Base-by-base conservation (phyloP, 768 basidiomycete species). In the Agrocybe praecox region DNA sequence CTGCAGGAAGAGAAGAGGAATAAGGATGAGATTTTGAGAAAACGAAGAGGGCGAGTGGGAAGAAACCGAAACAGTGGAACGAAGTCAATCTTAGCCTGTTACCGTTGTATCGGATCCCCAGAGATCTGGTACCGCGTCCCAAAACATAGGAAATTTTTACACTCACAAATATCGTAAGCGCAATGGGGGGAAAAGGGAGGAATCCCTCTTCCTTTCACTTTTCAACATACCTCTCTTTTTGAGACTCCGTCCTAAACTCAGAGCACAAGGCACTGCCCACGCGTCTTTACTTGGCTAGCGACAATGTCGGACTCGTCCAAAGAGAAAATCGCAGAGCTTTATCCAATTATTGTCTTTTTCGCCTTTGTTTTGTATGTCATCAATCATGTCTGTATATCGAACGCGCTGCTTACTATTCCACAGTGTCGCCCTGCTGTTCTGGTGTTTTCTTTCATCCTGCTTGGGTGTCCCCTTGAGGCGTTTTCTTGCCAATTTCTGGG, bases 391-490 rank as follows among this genome's bases (percentile, higher is more conserved):
- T 45, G 34, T 46, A 19, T 42, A n/a, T 7, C 33, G 44, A 34
- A 44, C 46, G 52, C 26, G 43, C 11, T 40, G 46, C 34, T 51
- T 45, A 19, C 43, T 44, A 29, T 49, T 49, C 49, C n/a, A 22
- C 50, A 73, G 74, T 42, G 54, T 65, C 45, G 76, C 80, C 15
- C 73, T 80, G 24, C 64, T 88, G 7, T 77, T 79, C 42, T 88
- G 88, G 85, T 90, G 88, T 64, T 69, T 88, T 57, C 69, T 89
- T 49, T 87, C 86, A 32, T 88, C 87, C 7, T 88, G 88, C 72
- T 67, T 89, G 56, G 88, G 88, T 24, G 72, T 73, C 2, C 72
- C 83, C 5, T 69, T 86, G 36, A 71, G 77, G 46, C 71, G 69
- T 24, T 67, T 73, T n/a, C 58, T 84, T 21, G 72, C 74, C 29